phyloP scores from a whole-genome alignment of 2,329 filamentous ascomycete species.

The Colletotrichum nymphaeae region DNA sequence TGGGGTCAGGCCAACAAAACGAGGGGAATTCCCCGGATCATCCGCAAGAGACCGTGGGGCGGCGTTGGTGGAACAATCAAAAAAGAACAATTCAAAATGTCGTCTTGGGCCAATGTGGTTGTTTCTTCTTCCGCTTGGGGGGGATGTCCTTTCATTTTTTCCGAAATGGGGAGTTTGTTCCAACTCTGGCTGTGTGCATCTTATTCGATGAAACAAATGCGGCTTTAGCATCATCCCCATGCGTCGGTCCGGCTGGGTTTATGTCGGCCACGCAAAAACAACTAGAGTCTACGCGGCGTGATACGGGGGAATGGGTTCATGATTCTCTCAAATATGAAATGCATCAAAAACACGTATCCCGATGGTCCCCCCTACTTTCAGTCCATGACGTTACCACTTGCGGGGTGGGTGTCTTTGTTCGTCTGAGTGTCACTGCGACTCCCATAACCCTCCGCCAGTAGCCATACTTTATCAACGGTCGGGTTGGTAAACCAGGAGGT shows the following conservation, averaged over 20 bases:
- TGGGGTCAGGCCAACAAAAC: constrained; percentile 28
- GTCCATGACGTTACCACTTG: constrained; percentile 1
- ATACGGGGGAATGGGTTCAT: constrained; percentile 39
- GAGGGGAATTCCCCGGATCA: constrained; percentile 36
- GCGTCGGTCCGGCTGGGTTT: constrained; percentile 22
- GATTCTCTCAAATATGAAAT: constrained; percentile 39
- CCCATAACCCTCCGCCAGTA: not conserved
- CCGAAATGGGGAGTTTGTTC: constrained; percentile 20
- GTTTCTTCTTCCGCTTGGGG: constrained; percentile 24
- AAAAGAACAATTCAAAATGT: constrained; percentile 31
- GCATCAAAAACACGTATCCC: constrained; percentile 29
- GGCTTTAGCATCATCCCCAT: constrained; percentile 35
- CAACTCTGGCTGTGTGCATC: constrained; percentile 34
- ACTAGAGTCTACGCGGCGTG: constrained; percentile 38
- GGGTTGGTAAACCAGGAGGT: not conserved
- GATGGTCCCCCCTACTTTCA: constrained; percentile 3
- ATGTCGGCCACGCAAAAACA: constrained; percentile 26
- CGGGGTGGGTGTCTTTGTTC: not conserved
- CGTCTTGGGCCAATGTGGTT: constrained; percentile 30
- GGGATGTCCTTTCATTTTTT: constrained; percentile 15
- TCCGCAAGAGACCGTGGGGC: constrained; percentile 33
- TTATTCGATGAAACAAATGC: constrained; percentile 25
- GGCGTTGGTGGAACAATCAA: constrained; percentile 36
- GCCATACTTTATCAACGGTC: too few species aligned
- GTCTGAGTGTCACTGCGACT: not conserved